Percentiles rank a stretch among this genome's conserved stretches.
phyloP scores from a whole-genome alignment of 257 asterid species.

The Solanum verrucosum region DNA sequence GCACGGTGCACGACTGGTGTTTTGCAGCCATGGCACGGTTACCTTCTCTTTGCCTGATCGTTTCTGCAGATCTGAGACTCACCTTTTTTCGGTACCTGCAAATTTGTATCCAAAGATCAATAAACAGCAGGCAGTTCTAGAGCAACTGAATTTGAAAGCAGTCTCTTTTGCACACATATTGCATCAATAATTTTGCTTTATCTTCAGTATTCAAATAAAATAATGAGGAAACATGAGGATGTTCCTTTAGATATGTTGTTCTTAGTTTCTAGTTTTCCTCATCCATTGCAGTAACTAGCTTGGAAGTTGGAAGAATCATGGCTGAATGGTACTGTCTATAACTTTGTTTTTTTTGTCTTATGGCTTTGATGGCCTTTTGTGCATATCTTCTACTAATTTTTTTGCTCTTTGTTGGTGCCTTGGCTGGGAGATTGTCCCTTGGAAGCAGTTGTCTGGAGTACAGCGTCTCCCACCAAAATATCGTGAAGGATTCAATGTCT shows the following conservation, averaged over 20 bases:
- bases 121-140: too few relatives aligned
- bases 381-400: not conserved
- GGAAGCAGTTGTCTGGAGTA: not conserved
- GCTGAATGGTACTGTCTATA: not conserved
- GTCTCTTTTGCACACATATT: not conserved
- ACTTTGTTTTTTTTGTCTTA: not conserved
- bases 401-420: not conserved
- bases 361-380: not conserved
- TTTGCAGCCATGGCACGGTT: conserved; percentile 17
- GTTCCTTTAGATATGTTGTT: not conserved
- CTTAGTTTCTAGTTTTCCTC: not conserved
- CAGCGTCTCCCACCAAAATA: not conserved
- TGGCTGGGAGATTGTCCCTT: not conserved
- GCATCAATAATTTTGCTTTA: not conserved
- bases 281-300: not conserved
- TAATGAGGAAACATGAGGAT: conserved; percentile 7
- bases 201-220: not conserved
- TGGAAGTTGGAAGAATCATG: not conserved
- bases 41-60: not conserved
- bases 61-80: conserved; percentile 17
- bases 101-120: not conserved
- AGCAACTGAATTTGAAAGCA: not conserved
- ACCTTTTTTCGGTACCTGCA: not conserved
- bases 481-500: not conserved
- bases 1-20: conserved; percentile 2